Percentiles rank a stretch among this genome's conserved stretches.
These are phyloP conservation scores for Somion occarium DNA, from an alignment of 1,284 basidiomycete genomes.

Conservation along the genomic window DNA sequence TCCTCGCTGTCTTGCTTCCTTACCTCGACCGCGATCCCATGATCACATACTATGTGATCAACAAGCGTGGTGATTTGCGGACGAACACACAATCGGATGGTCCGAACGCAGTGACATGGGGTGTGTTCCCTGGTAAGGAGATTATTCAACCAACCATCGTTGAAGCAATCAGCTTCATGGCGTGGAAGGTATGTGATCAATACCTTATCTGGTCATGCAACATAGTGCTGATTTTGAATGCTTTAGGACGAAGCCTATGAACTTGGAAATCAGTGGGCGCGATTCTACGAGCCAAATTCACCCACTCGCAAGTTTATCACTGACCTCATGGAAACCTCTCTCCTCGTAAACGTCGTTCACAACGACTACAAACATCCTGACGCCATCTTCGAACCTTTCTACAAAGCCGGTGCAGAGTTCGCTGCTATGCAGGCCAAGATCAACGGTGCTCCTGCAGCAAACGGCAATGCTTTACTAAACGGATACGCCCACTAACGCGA, in stretches of 20 bases:
- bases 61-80: conserved; percentile 85
- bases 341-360: conserved; percentile 96
- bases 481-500: conserved; percentile 9
- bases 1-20: conserved; percentile 66
- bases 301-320: conserved; percentile 75
- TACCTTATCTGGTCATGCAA: conserved; percentile 5
- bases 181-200: conserved; percentile 75
- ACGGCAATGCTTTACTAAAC: conserved; percentile 19
- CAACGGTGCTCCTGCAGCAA: conserved; percentile 15
- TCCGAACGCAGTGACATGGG: conserved; percentile 99
- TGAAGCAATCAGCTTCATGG: conserved; percentile 94
- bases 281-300: conserved; percentile 80
- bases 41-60: conserved; percentile 97
- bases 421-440: conserved; percentile 29
- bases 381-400: conserved; percentile 87
- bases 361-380: conserved; percentile 89
- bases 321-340: conserved; percentile 75
- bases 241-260: conserved; percentile 92
- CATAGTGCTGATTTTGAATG: conserved; percentile 4
- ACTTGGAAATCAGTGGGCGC: conserved; percentile 91
- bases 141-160: conserved; percentile 98
- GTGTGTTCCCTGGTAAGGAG: conserved; percentile 97
- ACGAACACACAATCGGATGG: conserved; percentile 92
- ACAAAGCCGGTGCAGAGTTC: conserved; percentile 64
- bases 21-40: conserved; percentile 86